These are phyloP conservation scores for Neurospora hispaniola DNA, from an alignment of 495 filamentous ascomycete species.

Conservation along the genomic window DNA sequence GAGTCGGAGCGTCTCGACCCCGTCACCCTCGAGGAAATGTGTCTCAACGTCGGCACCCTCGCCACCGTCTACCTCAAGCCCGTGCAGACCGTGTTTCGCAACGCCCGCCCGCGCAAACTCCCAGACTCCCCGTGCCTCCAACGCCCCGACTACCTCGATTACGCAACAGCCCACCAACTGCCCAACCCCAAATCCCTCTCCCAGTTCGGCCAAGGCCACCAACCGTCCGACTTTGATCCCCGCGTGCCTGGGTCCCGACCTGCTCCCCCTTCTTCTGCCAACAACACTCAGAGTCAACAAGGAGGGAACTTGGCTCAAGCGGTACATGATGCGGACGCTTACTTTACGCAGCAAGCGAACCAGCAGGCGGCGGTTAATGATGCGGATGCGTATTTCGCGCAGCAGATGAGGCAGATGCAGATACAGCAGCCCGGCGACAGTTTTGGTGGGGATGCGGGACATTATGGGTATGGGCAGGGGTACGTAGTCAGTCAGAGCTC, in stretches of 20 bases:
- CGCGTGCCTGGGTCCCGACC: conserved; percentile 15
- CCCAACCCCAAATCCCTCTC: conserved; percentile 32
- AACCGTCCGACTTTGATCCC: conserved; percentile 25
- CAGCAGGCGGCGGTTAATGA: conserved; percentile 51
- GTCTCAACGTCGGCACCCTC: conserved; percentile 86
- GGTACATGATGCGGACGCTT: conserved; percentile 72
- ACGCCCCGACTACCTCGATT: conserved; percentile 40
- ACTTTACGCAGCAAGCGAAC: conserved; percentile 55
- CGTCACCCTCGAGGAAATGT: conserved; percentile 71
- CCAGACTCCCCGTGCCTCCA: conserved; percentile 78
- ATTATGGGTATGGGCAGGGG: conserved; percentile 27
- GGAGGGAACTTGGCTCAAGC: conserved; percentile 50
- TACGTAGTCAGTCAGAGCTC: conserved; percentile 59
- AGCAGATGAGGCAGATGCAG: conserved; percentile 60
- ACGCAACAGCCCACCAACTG: conserved; percentile 14
- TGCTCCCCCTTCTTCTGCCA: background rate
- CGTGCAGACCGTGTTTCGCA: conserved; percentile 89
- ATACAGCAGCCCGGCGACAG: conserved; percentile 39
- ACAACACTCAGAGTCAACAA: conserved; percentile 8
- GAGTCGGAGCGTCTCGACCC: conserved; percentile 84
- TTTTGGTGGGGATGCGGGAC: conserved; percentile 36
- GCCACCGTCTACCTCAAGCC: conserved; percentile 99
- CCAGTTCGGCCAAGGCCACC: conserved; percentile 40
- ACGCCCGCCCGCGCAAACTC: conserved; percentile 58
- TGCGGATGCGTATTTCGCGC: conserved; percentile 78